Evolutionary conservation across 1,284 basidiomycete species (phyloP), one percentile per base, ranked within the genome.

Genomic region (Tausonia pullulans): DNA sequence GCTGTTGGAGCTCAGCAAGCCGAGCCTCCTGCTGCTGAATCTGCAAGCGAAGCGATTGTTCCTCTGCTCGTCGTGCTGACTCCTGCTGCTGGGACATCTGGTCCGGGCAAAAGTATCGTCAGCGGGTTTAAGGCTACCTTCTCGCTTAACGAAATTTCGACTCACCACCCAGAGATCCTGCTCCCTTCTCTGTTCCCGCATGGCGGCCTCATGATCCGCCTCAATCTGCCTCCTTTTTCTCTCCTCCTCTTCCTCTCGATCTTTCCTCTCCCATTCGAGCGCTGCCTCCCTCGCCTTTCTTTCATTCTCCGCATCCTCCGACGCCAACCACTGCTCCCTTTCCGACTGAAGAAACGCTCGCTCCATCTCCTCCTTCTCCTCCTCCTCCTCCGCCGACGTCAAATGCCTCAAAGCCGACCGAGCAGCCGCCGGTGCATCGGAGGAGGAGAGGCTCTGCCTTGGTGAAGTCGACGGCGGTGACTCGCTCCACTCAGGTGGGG

Each of bases 151-250:
- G 8, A 10, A n/a, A 46, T 2, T 0, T 1, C 5, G 49, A 58
- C 61, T 43, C 4, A 66, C 65, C n/a, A 63, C 46, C 41, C 60
- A 66, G 8, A 62, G 41, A 16, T 63, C 61, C 54, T 66, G 61
- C 43, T 66, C 65, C 39, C 58, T 52, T n/a, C 61, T 60, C 41
- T 66, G 65, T 51, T 66, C 65, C 51, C 55, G 51, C 65, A 66
- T 63, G 9, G 65, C 65, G 45, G 61, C 60, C 10, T 63, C 65
- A 4, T 58, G 41, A 48, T 66, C 65, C 9, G 52, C 61, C 10
- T 57, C 50, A 44, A 60, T 59, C 53, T 66, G 65, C 9, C 48
- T 57, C 9, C 50, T 16, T 11, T 52, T 41, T 27, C 65, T 58
- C 46, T 59, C 65, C 16, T 62, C 61, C 59, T 65, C 63, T 49